Base-by-base conservation (phyloP, 371 early-diverging fungal genomes). In the Circinella minor region DNA sequence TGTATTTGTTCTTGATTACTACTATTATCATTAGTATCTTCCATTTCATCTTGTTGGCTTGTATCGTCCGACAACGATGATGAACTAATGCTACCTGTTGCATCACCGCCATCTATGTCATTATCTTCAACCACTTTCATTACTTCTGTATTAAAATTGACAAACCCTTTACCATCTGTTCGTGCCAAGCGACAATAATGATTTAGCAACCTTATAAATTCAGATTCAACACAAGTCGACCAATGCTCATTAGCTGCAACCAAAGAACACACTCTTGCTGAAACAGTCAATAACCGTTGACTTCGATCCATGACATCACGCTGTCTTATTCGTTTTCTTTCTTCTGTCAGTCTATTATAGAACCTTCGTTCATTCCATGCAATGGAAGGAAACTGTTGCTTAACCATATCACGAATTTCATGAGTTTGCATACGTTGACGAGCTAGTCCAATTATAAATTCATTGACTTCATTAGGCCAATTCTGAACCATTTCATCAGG, bases 321-420 rank as follows among this genome's bases (percentile, higher is more conserved):
- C 43, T 87, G 85, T 6, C 65, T 48, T 54, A 65, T 51, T 17
- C 65, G 20, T 38, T 65, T 65, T 38, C 89, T 78, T 63, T 88
- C 89, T 68, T 89, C 88, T 5, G 87, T 83, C 55, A 89, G 71
- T 20, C 88, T 77, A 65, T 86, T 88, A 46, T 88, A 88, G 63
- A 89, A 89, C 6, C 87, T 72, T 11, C 87, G 80, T 54, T 89
- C 89, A 63, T 88, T 87, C 88, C 88, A 88, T 14, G 81, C 75
- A 27, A 88, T 80, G 38, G 84, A 77, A 8, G 88, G 87, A 68
- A 86, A 89, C 48, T 82, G 82, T 4, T 80, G 80, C 55, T 88
- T 83, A 71, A 89, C 84, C 7, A 78, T 69, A 27, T 85, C 82
- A 5, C 89, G 78, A 14, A 88, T 88, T 62, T 87, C 87, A 18